Evolutionary conservation across 495 filamentous ascomycete genomes (phyloP).

Genomic region (Tetracladium marchalianum): DNA sequence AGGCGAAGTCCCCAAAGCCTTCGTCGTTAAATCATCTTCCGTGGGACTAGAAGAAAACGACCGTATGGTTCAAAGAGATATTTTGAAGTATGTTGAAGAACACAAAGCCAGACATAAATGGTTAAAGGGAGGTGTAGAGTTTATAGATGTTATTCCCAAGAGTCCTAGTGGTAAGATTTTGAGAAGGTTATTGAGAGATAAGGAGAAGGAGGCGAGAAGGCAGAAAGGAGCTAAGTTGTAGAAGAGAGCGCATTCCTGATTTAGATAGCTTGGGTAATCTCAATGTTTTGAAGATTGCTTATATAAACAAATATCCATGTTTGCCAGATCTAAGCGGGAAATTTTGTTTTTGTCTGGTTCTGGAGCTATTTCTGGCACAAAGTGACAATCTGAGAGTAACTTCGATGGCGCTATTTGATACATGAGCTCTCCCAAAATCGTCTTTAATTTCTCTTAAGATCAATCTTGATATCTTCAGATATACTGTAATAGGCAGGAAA

Average conservation of each 20-base stretch:
- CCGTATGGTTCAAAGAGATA: conserved; percentile 46
- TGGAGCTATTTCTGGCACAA: too few species aligned
- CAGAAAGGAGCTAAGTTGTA: conserved; percentile 15
- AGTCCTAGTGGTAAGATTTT: conserved; percentile 91
- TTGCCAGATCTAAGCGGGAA: too few species aligned
- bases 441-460: neutral
- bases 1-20: conserved; percentile 83
- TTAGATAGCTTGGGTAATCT: neutral
- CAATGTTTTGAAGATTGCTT: too few species aligned
- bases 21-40: conserved; percentile 62
- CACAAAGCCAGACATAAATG: conserved; percentile 85
- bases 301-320: too few species aligned
- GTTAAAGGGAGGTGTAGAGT: conserved; percentile 77
- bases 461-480: neutral
- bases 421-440: too few species aligned
- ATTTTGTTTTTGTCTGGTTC: too few species aligned
- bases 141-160: conserved; percentile 70
- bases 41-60: conserved; percentile 50
- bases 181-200: conserved; percentile 67
- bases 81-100: conserved; percentile 67
- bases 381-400: too few species aligned
- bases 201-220: conserved; percentile 47
- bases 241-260: neutral
- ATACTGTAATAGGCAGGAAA: neutral
- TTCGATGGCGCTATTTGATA: too few species aligned